Conservation (phyloP, 1,284 basidiomycete species). For the Pseudozyma pruni region DNA sequence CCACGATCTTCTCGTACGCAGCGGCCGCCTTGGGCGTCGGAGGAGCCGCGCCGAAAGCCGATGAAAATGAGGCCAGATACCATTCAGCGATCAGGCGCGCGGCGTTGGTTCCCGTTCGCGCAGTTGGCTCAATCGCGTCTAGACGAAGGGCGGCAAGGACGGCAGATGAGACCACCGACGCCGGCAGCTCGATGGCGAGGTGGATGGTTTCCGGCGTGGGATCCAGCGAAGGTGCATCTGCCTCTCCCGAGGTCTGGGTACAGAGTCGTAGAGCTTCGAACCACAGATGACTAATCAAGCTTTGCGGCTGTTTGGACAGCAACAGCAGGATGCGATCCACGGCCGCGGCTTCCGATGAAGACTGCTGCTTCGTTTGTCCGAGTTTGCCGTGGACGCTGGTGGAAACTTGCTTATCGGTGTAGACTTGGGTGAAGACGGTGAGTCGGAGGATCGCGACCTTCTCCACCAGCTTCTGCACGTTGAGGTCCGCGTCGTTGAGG, state of each 20-base stretch:
- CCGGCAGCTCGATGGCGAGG: constrained; percentile 43
- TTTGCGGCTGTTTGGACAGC: constrained; percentile 33
- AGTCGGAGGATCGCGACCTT: constrained; percentile 48
- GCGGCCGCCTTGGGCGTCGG: constrained; percentile 32
- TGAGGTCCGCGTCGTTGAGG: constrained; percentile 21
- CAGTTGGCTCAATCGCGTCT: constrained; percentile 23
- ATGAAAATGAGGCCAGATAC: constrained; percentile 50
- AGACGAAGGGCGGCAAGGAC: constrained; percentile 52
- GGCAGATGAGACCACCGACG: constrained; percentile 48
- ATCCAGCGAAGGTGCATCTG: constrained; percentile 40
- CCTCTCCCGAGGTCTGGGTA: constrained; percentile 24
- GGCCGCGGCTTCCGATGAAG: constrained; percentile 8
- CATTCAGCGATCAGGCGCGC: constrained; percentile 55
- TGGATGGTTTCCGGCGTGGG: constrained; percentile 37
- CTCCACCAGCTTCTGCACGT: constrained; percentile 26
- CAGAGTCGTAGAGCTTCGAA: constrained; percentile 45
- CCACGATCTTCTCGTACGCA: constrained; percentile 53
- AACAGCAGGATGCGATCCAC: constrained; percentile 31
- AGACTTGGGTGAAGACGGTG: constrained; percentile 47
- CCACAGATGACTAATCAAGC: constrained; percentile 52
- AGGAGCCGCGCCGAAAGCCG: constrained; percentile 23
- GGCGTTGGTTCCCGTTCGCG: constrained; percentile 34
- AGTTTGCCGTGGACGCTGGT: constrained; percentile 20
- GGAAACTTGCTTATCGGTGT: constrained; percentile 27
- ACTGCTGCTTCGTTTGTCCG: constrained; percentile 14